Conservation (phyloP, 208 protist genomes). For the Leishmania mexicana region DNA sequence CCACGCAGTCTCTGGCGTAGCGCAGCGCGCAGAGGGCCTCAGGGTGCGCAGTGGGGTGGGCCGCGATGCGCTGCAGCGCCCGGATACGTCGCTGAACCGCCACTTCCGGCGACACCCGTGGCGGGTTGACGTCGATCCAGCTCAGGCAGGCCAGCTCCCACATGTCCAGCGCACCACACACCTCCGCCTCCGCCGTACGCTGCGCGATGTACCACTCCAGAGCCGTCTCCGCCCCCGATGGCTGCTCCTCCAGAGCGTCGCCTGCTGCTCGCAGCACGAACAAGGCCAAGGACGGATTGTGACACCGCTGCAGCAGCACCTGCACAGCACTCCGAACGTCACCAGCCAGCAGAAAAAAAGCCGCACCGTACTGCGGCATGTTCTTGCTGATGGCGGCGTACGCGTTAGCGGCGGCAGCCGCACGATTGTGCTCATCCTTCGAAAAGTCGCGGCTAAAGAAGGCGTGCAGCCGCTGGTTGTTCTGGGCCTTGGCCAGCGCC, state of each 20-base stretch:
- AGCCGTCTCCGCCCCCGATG: constrained; percentile 10
- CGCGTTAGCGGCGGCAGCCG: constrained; percentile 90
- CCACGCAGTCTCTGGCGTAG: constrained; percentile 55
- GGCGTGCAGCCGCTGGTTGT: constrained; percentile 72
- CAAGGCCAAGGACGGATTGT: constrained; percentile 68
- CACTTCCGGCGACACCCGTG: constrained; percentile 19
- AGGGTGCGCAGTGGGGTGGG: constrained; percentile 58
- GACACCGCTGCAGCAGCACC: constrained; percentile 81
- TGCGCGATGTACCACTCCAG: constrained; percentile 37
- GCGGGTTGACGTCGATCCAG: constrained; percentile 47
- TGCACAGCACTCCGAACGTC: constrained; percentile 84
- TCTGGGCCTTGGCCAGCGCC: constrained; percentile 89
- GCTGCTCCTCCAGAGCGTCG: constrained; percentile 1
- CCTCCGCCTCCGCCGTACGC: constrained; percentile 24
- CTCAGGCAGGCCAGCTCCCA: constrained; percentile 67
- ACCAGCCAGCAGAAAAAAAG: constrained; percentile 94
- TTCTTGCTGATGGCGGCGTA: constrained; percentile 91
- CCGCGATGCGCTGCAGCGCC: constrained; percentile 38
- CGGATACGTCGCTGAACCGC: constrained; percentile 30
- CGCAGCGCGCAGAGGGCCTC: constrained; percentile 60
- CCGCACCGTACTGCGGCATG: constrained; percentile 82
- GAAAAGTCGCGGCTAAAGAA: constrained; percentile 93
- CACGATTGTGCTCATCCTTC: constrained; percentile 54
- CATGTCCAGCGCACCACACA: constrained; percentile 45
- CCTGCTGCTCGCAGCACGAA: constrained; percentile 71